These are phyloP conservation scores for Eucalyptus guilfoylei DNA, from an alignment of 345 rosid species.

Conservation along the genomic window DNA sequence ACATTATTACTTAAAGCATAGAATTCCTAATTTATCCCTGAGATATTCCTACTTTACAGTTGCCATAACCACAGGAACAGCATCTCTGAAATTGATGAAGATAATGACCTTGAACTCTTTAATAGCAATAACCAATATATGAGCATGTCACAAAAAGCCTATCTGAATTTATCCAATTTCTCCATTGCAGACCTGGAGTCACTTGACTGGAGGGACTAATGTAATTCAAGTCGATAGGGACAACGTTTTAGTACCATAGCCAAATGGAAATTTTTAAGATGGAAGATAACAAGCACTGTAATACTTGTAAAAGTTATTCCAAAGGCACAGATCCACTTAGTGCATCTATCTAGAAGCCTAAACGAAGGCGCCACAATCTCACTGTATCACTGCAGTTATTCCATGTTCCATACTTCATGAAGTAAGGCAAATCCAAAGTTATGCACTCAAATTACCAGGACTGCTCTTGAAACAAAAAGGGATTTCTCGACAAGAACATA, in stretches of 20 bases:
- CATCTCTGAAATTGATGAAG: neutral
- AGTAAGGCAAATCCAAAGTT: neutral
- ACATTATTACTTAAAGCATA: neutral
- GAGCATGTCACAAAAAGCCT: neutral
- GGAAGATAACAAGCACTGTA: neutral
- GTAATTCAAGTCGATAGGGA: neutral
- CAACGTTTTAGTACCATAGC: neutral
- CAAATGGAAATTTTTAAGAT: neutral
- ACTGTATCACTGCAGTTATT: neutral
- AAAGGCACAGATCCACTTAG: neutral
- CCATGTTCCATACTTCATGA: neutral
- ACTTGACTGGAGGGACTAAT: neutral
- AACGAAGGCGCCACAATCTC: neutral
- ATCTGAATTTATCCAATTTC: neutral
- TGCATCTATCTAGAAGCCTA: neutral
- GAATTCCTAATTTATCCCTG: neutral
- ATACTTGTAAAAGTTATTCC: neutral
- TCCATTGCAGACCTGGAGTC: neutral
- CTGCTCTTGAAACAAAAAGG: neutral
- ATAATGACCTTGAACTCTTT: neutral
- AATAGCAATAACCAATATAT: neutral
- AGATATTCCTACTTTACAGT: neutral
- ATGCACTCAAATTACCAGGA: neutral
- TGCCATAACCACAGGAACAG: neutral
- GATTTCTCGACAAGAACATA: neutral